Evolutionary conservation across 306 rosid genomes (phyloP).

Genomic region (Castanea sativa): DNA sequence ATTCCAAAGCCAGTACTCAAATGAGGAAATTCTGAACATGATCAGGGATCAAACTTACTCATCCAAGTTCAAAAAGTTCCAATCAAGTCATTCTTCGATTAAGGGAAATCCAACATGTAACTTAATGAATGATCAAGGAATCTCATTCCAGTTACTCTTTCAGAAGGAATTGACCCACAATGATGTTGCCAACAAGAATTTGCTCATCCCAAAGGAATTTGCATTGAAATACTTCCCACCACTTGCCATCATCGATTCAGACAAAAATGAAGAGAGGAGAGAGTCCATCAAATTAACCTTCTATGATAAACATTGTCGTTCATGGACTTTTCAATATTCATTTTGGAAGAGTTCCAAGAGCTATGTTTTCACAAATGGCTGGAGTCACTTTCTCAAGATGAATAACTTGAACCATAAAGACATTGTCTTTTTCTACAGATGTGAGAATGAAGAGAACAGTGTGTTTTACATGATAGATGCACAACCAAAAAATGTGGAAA

Average conservation of each 20-base stretch:
- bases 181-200: conserved; percentile 10
- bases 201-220: not conserved
- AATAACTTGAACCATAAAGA: conserved; percentile 15
- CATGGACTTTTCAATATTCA: conserved; percentile 13
- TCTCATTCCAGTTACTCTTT: not conserved
- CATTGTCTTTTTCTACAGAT: not conserved
- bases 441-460: not conserved
- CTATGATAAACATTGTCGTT: not conserved
- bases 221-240: not conserved
- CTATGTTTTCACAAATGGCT: conserved; percentile 1
- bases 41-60: conserved; percentile 4
- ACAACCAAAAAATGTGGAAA: not conserved
- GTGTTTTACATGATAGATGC: conserved; percentile 7
- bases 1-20: conserved; percentile 10
- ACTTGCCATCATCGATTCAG: not conserved
- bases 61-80: not conserved
- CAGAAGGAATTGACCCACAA: conserved; percentile 6
- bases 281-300: not conserved
- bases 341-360: not conserved
- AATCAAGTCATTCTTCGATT: not conserved
- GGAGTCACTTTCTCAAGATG: conserved; percentile 11
- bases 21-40: conserved; percentile 11
- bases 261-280: not conserved
- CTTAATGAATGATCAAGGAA: conserved; percentile 7
- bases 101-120: not conserved